Evolutionary conservation across 441 rosid genomes (phyloP), one percentile per base, ranked within the genome.

Genomic region (Raphanus hybrid): DNA sequence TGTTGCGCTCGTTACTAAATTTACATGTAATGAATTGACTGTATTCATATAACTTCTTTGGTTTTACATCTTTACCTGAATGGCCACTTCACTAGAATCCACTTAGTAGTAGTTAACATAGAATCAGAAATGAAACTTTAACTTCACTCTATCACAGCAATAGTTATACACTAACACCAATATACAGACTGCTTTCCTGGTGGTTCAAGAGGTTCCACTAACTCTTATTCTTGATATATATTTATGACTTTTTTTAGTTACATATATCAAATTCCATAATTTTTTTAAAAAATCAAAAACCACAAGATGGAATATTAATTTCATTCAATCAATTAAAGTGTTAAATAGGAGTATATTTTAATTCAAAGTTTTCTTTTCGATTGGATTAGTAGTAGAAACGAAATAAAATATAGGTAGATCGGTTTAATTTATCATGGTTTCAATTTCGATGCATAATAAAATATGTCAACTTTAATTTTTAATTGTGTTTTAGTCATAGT

Each of bases 131-230:
- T 18, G 29, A 37, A 37, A 9, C 50, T 64, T 64, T 16, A 37
- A 8, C 50, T 9, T 35, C 50, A 37, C 68, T 37, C 66, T 32
- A 29, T 62, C 8, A 41, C 45, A 63, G 3, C 23, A 62, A 8
- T 60, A 12, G 27, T 60, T 35, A 60, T 12, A 60, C 64, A 59
- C n/a, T 59, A 26, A 54, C 9, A 34, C 45, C 67, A 35, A 16
- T 11, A 29, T 32, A 61, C 10, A 64, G 29, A 64, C 66, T 14
- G 45, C n/a, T 32, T 14, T 10, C 2, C 5, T 6, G 64, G 7
- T 29, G 64, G 39, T 12, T 60, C 64, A 60, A 12, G 7, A 60
- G 4, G 64, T 60, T 60, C 39, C 39, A 60, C 37, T 60, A 29
- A 60, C 18, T 60, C 18, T 60, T 57, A 10, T 57, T 20, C 29